Conservation (phyloP, 495 filamentous ascomycete species). For the Xylaria sp. region DNA sequence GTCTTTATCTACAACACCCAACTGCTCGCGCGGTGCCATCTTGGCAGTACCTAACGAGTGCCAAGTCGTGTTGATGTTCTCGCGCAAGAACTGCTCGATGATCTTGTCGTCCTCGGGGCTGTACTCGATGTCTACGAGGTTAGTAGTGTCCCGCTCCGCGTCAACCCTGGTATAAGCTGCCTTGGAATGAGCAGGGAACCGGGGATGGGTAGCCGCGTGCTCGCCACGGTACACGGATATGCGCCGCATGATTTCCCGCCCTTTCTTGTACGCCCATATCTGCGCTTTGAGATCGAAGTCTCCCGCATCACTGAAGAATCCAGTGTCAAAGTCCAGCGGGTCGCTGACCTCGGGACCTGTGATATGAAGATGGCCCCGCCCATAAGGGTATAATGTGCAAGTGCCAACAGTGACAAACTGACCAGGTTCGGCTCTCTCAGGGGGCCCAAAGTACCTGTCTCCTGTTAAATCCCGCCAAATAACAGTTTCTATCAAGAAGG, state of each 20-base stretch:
- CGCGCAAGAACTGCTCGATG: conserved; percentile 54
- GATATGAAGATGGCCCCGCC: conserved; percentile 64
- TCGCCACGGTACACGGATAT: conserved; percentile 62
- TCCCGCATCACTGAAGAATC: conserved; percentile 53
- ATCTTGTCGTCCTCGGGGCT: conserved; percentile 60
- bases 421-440: conserved; percentile 22
- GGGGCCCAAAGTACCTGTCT: conserved; percentile 10
- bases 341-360: conserved; percentile 45
- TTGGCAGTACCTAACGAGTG: conserved; percentile 60
- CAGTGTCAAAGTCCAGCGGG: conserved; percentile 48
- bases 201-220: conserved; percentile 55
- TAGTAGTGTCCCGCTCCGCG: conserved; percentile 46
- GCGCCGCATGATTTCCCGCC: conserved; percentile 62
- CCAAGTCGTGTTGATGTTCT: conserved; percentile 57
- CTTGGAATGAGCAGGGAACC: conserved; percentile 53
- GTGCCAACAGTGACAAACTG: conserved; percentile 47
- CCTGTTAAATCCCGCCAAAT: conserved; percentile 1
- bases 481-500: background rate
- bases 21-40: conserved; percentile 52
- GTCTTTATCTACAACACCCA: conserved; percentile 59
- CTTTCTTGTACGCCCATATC: conserved; percentile 61
- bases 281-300: conserved; percentile 53
- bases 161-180: conserved; percentile 43
- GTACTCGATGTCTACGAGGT: conserved; percentile 55
- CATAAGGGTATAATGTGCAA: conserved; percentile 61